Percentiles rank a stretch among this genome's conserved stretches.
phyloP scores from a whole-genome alignment of 1,284 basidiomycete species.

The Microbotryum lychnidis-dioicae region DNA sequence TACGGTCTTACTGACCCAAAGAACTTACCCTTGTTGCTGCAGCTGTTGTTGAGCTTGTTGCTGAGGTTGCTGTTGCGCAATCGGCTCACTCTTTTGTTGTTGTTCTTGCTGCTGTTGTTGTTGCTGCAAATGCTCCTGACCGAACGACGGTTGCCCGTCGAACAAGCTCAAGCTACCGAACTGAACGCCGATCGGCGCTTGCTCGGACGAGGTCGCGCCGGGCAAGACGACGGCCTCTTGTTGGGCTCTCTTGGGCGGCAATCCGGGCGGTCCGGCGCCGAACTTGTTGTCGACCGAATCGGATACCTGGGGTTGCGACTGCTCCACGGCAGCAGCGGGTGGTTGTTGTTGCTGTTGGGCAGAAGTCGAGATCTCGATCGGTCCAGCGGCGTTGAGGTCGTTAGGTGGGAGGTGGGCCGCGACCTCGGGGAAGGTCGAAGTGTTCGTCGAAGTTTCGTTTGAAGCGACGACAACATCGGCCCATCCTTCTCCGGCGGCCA shows the following conservation, averaged over 20 bases:
- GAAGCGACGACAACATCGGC: slow-evolving; percentile 32
- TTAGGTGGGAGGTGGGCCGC: slow-evolving; percentile 28
- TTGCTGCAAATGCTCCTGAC: slow-evolving; percentile 6
- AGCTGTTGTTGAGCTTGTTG: slow-evolving; percentile 17
- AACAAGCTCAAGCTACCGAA: slow-evolving; percentile 28
- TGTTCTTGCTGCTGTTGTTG: slow-evolving; percentile 7
- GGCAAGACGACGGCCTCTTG: slow-evolving; percentile 31
- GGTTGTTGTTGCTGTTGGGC: neutral
- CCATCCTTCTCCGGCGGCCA: slow-evolving; percentile 35
- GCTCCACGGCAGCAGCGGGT: neutral
- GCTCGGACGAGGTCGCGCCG: slow-evolving; percentile 3
- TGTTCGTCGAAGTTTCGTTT: slow-evolving; percentile 15
- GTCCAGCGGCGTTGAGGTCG: slow-evolving; percentile 33
- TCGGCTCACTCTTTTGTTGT: neutral
- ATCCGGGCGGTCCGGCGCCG: neutral
- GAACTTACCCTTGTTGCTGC: slow-evolving; percentile 7
- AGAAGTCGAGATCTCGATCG: slow-evolving; percentile 28
- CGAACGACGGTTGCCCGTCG: slow-evolving; percentile 24
- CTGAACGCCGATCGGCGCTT: slow-evolving; percentile 25
- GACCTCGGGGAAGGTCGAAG: slow-evolving; percentile 23
- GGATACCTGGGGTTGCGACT: neutral
- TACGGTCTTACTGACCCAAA: neutral
- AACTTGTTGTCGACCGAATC: slow-evolving; percentile 5
- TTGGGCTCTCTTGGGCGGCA: slow-evolving; percentile 26
- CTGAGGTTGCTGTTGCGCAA: slow-evolving; percentile 10